Evolutionary conservation across 495 filamentous ascomycete genomes (phyloP).

Genomic region (Evernia prunastri): DNA sequence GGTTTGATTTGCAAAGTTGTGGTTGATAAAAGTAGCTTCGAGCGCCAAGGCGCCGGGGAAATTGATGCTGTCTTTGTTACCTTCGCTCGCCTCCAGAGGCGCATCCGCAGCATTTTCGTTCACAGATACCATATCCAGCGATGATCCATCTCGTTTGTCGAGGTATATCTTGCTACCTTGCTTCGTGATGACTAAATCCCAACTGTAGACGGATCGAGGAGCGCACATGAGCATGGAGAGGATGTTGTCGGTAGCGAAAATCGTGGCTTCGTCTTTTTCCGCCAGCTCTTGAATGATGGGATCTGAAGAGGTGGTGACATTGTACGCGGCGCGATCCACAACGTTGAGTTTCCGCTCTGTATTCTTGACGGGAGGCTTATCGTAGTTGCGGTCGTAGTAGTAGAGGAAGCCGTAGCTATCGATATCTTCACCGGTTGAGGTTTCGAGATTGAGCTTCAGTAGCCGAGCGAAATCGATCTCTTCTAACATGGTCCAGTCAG

Average conservation of each 20-base stretch:
- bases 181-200: conserved; percentile 89
- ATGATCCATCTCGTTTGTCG: conserved; percentile 91
- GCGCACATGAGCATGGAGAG: conserved; percentile 99
- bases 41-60: conserved; percentile 82
- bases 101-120: conserved; percentile 99
- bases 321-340: conserved; percentile 91
- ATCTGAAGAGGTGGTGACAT: conserved; percentile 91
- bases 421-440: conserved; percentile 88
- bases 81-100: conserved; percentile 80
- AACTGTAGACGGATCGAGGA: conserved; percentile 89
- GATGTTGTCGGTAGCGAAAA: conserved; percentile 94
- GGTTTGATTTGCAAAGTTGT: conserved; percentile 94
- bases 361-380: conserved; percentile 83
- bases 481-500: conserved; percentile 92
- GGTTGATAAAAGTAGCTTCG: conserved; percentile 99
- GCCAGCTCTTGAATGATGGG: conserved; percentile 95
- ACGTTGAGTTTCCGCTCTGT: conserved; percentile 78
- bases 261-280: conserved; percentile 92
- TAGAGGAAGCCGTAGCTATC: conserved; percentile 94
- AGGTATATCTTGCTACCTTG: conserved; percentile 95
- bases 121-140: conserved; percentile 93
- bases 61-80: conserved; percentile 93
- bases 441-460: conserved; percentile 88
- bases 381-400: conserved; percentile 93
- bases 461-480: conserved; percentile 98